These are phyloP conservation scores for Trichoderma asperellum DNA, from an alignment of 2,329 filamentous ascomycete species.

Conservation along the genomic window DNA sequence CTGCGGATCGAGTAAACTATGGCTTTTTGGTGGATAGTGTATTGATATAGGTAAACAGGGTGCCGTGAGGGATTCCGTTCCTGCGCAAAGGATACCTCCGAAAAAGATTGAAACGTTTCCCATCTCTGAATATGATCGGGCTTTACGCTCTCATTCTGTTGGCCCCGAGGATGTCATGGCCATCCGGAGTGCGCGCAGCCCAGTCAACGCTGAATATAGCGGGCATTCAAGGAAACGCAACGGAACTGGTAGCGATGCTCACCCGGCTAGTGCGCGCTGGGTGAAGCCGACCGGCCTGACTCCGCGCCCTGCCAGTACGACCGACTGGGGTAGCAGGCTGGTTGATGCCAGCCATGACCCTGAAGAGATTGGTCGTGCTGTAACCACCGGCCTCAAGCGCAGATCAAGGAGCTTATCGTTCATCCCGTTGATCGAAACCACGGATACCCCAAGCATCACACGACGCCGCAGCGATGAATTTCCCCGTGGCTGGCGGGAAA, in stretches of 20 bases:
- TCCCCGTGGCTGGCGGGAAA: slow-evolving; percentile 62
- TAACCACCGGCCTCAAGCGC: slow-evolving; percentile 57
- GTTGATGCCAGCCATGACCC: slow-evolving; percentile 49
- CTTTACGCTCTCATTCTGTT: slow-evolving; percentile 64
- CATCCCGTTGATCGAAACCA: slow-evolving; percentile 41
- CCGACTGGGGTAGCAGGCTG: slow-evolving; percentile 53
- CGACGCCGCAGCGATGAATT: slow-evolving; percentile 66
- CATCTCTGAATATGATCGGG: slow-evolving; percentile 63
- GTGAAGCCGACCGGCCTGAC: slow-evolving; percentile 58
- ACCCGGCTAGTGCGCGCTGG: slow-evolving; percentile 34
- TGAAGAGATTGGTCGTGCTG: slow-evolving; percentile 63
- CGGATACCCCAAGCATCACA: slow-evolving; percentile 34
- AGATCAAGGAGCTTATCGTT: slow-evolving; percentile 65
- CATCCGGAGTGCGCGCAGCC: slow-evolving; percentile 59
- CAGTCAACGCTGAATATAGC: slow-evolving; percentile 51
- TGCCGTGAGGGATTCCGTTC: slow-evolving; percentile 46
- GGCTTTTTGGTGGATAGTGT: neutral
- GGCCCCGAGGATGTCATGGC: slow-evolving; percentile 58
- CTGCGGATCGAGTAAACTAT: neutral
- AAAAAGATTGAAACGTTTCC: slow-evolving; percentile 64
- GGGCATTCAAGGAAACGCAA: slow-evolving; percentile 9
- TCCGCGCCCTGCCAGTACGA: slow-evolving; percentile 64
- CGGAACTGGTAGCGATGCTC: slow-evolving; percentile 21
- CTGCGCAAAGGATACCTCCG: slow-evolving; percentile 44
- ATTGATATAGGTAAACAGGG: slow-evolving; percentile 33